Evolutionary conservation across 352 stramenopile genomes (phyloP).

Genomic region (Globisporangium acanthophoron): DNA sequence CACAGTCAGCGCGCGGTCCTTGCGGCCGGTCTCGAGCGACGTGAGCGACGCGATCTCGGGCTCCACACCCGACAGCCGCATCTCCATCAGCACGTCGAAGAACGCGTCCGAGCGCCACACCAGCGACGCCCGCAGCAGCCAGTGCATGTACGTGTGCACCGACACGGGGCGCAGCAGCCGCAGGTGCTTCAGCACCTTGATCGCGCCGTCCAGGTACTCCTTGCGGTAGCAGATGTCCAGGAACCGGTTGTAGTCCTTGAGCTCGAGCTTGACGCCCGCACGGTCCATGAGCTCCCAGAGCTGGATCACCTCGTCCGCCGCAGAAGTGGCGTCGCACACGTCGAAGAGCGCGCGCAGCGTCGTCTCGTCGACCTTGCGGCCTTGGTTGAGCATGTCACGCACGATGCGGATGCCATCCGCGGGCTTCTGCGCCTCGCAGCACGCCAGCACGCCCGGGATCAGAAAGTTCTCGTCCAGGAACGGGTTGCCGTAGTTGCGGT

Average conservation of each 20-base stretch:
- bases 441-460: slow-evolving; percentile 70
- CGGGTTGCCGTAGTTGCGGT: slow-evolving; percentile 83
- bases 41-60: slow-evolving; percentile 81
- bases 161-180: slow-evolving; percentile 53
- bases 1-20: slow-evolving; percentile 78
- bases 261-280: slow-evolving; percentile 42
- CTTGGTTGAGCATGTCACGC: slow-evolving; percentile 78
- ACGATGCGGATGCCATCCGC: slow-evolving; percentile 72
- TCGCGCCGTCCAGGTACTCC: slow-evolving; percentile 71
- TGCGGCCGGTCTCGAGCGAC: slow-evolving; percentile 78
- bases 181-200: slow-evolving; percentile 75
- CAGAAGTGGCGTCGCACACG: slow-evolving; percentile 64
- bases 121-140: slow-evolving; percentile 69
- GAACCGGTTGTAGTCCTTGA: slow-evolving; percentile 63
- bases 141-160: slow-evolving; percentile 83
- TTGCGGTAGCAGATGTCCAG: slow-evolving; percentile 75
- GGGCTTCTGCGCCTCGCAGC: slow-evolving; percentile 71
- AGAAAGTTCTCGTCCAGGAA: slow-evolving; percentile 81
- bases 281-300: slow-evolving; percentile 68
- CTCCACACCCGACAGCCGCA: slow-evolving; percentile 74
- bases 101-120: slow-evolving; percentile 81
- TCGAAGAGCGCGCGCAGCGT: slow-evolving; percentile 70
- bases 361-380: slow-evolving; percentile 71
- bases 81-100: slow-evolving; percentile 85
- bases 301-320: slow-evolving; percentile 54